Conservation (phyloP, 441 rosid species). For the Melastoma candidum region DNA sequence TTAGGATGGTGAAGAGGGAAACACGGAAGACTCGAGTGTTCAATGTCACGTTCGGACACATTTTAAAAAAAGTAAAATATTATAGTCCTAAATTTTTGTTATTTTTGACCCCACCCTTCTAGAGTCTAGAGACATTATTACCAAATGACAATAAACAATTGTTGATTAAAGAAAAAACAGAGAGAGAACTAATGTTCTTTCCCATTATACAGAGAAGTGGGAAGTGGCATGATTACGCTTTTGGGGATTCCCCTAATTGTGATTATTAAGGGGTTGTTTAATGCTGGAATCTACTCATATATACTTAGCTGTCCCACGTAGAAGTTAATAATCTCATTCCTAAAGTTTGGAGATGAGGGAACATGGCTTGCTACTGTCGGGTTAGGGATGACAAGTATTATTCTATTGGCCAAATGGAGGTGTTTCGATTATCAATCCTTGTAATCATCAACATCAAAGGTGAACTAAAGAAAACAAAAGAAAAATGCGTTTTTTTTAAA, state of each 20-base stretch:
- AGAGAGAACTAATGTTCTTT: neutral
- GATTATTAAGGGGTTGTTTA: neutral
- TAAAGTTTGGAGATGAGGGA: slow-evolving; percentile 8
- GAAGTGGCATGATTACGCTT: slow-evolving; percentile 1
- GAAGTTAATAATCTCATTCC: neutral
- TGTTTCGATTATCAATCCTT: too few relatives aligned
- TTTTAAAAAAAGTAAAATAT: too few relatives aligned
- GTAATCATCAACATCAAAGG: too few relatives aligned
- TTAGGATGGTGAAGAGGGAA: slow-evolving; percentile 1
- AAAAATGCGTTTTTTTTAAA: too few relatives aligned
- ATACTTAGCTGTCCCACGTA: neutral
- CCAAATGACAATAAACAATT: too few relatives aligned
- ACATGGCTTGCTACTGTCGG: slow-evolving; percentile 10
- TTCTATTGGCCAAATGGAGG: neutral
- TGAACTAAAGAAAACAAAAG: too few relatives aligned
- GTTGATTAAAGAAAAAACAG: too few relatives aligned
- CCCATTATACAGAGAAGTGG: too few relatives aligned
- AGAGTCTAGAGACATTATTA: too few relatives aligned
- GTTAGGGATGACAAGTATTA: slow-evolving; percentile 11
- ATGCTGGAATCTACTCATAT: slow-evolving; percentile 6
- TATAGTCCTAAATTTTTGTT: too few relatives aligned
- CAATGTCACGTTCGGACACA: neutral
- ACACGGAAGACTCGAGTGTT: neutral
- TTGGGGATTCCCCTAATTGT: slow-evolving; percentile 3
- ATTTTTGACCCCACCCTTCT: too few relatives aligned